These are phyloP conservation scores for Monilinia vaccinii-corymbosi DNA, from an alignment of 2,329 filamentous ascomycete genomes.

Conservation along the genomic window DNA sequence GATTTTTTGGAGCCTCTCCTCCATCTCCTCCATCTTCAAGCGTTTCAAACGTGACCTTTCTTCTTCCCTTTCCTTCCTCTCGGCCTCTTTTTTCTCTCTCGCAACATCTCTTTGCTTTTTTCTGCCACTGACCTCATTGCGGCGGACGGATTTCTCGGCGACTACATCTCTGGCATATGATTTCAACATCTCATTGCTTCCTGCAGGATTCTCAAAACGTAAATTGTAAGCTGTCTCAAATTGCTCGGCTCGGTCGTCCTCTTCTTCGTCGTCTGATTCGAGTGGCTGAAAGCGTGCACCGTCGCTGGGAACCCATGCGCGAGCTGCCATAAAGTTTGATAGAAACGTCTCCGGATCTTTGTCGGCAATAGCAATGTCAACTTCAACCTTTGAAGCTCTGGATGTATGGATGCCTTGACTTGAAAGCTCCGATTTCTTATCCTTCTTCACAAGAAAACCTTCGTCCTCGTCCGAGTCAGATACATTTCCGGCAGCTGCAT, in stretches of 20 bases:
- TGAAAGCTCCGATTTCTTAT: slow-evolving; percentile 30
- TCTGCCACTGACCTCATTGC: slow-evolving; percentile 69
- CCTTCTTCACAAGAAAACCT: slow-evolving; percentile 68
- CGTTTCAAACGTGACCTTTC: slow-evolving; percentile 79
- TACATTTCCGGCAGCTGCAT: slow-evolving; percentile 43
- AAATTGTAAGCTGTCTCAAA: slow-evolving; percentile 94
- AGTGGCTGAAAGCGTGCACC: slow-evolving; percentile 67
- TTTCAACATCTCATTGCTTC: slow-evolving; percentile 77
- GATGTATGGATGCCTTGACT: slow-evolving; percentile 48
- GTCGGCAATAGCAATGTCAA: slow-evolving; percentile 67
- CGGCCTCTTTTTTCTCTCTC: slow-evolving; percentile 65
- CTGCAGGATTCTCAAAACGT: slow-evolving; percentile 85
- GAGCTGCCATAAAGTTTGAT: slow-evolving; percentile 89
- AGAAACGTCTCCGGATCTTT: slow-evolving; percentile 86
- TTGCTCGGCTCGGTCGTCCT: slow-evolving; percentile 67
- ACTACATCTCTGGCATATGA: slow-evolving; percentile 85
- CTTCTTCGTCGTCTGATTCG: slow-evolving; percentile 75
- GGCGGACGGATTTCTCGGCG: slow-evolving; percentile 71
- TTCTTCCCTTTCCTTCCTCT: slow-evolving; percentile 64
- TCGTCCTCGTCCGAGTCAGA: slow-evolving; percentile 43
- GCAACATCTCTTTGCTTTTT: slow-evolving; percentile 74
- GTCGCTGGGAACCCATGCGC: slow-evolving; percentile 74
- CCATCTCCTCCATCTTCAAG: slow-evolving; percentile 83
- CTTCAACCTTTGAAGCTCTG: slow-evolving; percentile 40
- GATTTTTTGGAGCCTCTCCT: slow-evolving; percentile 78